A percentile compares a stretch with the other conserved stretches of the same genome.
Evolutionary conservation across 805 yeast genomes (phyloP).

Genomic region (Naumovozyma dairenensis): DNA sequence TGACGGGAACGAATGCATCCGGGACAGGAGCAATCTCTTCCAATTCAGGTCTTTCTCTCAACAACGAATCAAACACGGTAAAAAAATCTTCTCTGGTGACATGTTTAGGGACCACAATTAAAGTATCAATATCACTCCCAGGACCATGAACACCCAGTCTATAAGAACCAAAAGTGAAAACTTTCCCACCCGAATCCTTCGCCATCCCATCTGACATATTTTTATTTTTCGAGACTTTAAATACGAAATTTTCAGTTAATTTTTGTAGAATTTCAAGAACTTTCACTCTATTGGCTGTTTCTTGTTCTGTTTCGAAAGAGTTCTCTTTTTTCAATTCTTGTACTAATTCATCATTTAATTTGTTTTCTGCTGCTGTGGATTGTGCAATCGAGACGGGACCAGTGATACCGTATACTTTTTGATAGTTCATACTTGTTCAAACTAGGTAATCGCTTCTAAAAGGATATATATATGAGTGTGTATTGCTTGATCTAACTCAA

Average conservation of each 20-base stretch:
- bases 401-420: conserved; percentile 28
- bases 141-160: conserved; percentile 95
- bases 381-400: conserved; percentile 76
- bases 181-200: conserved; percentile 91
- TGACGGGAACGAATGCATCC: conserved; percentile 96
- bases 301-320: conserved; percentile 81
- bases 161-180: conserved; percentile 93
- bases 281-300: conserved; percentile 69
- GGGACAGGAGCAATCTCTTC: conserved; percentile 91
- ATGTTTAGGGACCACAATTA: conserved; percentile 95
- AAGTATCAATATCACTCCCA: conserved; percentile 93
- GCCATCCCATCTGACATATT: conserved; percentile 99
- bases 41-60: conserved; percentile 67
- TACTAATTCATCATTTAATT: conserved; percentile 64
- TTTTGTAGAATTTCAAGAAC: conserved; percentile 65
- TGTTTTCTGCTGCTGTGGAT: conserved; percentile 73
- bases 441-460: too few relatives aligned
- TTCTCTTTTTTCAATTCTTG: conserved; percentile 72
- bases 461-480: too few relatives aligned
- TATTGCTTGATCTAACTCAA: too few relatives aligned
- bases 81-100: conserved; percentile 86
- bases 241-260: conserved; percentile 73
- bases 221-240: conserved; percentile 63
- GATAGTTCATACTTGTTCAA: conserved; percentile 27
- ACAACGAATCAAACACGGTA: conserved; percentile 59